These are phyloP conservation scores for Triticum urartu DNA, from an alignment of 176 grass and related monocot species.

Conservation along the genomic window DNA sequence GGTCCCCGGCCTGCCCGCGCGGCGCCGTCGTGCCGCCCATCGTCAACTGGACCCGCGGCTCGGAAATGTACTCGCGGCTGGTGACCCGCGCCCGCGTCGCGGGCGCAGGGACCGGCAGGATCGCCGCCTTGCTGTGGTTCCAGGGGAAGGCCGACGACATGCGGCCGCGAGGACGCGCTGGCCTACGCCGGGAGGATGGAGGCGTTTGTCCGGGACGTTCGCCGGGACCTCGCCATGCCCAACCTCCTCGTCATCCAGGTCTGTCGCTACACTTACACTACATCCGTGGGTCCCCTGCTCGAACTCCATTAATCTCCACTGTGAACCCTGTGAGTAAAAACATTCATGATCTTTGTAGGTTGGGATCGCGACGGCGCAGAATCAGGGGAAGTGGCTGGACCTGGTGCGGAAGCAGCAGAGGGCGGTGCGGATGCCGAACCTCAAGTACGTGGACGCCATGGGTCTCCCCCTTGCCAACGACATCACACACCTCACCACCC, in stretches of 20 bases:
- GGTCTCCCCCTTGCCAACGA: constrained; percentile 51
- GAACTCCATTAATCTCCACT: not conserved
- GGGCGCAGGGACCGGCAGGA: not conserved
- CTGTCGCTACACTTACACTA: not conserved
- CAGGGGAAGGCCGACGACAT: constrained; percentile 66
- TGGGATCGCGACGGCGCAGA: constrained; percentile 63
- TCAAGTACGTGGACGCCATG: constrained; percentile 70
- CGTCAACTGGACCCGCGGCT: constrained; percentile 40
- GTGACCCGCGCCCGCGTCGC: constrained; percentile 19
- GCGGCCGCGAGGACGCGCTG: constrained; percentile 24
- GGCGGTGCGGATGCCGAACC: constrained; percentile 39
- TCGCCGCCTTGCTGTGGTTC: constrained; percentile 66
- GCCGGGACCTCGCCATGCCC: constrained; percentile 39
- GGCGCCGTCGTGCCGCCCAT: constrained; percentile 38
- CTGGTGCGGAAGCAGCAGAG: constrained; percentile 53
- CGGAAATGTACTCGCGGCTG: constrained; percentile 36
- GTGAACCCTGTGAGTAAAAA: not conserved
- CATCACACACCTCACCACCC: constrained; percentile 62
- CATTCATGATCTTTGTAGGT: constrained; percentile 15
- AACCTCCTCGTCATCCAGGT: constrained; percentile 59
- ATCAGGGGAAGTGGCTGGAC: constrained; percentile 44
- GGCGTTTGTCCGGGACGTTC: constrained; percentile 39
- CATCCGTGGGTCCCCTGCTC: not conserved
- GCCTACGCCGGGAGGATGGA: constrained; percentile 38
- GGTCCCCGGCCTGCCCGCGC: not conserved